phyloP scores from a whole-genome alignment of 176 grass and related monocot genomes.

The Elymus sibiricus region DNA sequence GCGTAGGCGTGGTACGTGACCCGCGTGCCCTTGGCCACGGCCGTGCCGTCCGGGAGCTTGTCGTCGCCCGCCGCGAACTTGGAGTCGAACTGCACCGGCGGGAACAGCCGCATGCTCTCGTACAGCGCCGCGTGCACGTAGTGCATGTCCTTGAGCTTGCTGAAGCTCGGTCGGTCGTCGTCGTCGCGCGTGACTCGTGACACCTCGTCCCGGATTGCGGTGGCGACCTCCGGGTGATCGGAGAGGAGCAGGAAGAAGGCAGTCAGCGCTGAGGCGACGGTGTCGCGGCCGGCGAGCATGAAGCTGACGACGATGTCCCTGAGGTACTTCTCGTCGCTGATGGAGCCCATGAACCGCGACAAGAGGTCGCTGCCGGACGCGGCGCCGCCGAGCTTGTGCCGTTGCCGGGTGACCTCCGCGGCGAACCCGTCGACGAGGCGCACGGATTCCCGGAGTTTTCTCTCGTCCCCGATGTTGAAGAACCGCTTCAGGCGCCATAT shows the following conservation, averaged over 20 bases:
- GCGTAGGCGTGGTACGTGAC: constrained; percentile 88
- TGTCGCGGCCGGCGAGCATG: constrained; percentile 86
- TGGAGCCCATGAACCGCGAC: constrained; percentile 59
- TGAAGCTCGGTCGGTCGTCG: constrained; percentile 7
- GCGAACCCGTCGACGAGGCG: constrained; percentile 64
- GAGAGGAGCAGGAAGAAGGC: constrained; percentile 84
- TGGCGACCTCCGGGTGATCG: constrained; percentile 37
- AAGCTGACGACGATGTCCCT: constrained; percentile 82
- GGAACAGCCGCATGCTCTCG: constrained; percentile 83
- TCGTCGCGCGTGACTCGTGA: background rate
- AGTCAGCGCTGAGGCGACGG: constrained; percentile 64
- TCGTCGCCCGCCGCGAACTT: constrained; percentile 70
- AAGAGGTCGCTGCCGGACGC: constrained; percentile 62
- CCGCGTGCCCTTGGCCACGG: constrained; percentile 45
- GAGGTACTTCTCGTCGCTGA: constrained; percentile 71
- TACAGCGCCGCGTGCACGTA: constrained; percentile 74
- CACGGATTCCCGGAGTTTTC: constrained; percentile 43
- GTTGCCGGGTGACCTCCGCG: constrained; percentile 56
- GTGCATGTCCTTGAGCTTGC: constrained; percentile 65
- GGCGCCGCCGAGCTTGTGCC: constrained; percentile 55
- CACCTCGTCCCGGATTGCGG: constrained; percentile 49
- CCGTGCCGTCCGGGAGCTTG: constrained; percentile 65
- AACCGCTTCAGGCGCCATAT: constrained; percentile 66
- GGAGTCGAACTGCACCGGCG: constrained; percentile 84
- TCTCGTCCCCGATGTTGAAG: constrained; percentile 64